phyloP scores from a whole-genome alignment of 768 basidiomycete genomes.

The Cantharellus anzutake region DNA sequence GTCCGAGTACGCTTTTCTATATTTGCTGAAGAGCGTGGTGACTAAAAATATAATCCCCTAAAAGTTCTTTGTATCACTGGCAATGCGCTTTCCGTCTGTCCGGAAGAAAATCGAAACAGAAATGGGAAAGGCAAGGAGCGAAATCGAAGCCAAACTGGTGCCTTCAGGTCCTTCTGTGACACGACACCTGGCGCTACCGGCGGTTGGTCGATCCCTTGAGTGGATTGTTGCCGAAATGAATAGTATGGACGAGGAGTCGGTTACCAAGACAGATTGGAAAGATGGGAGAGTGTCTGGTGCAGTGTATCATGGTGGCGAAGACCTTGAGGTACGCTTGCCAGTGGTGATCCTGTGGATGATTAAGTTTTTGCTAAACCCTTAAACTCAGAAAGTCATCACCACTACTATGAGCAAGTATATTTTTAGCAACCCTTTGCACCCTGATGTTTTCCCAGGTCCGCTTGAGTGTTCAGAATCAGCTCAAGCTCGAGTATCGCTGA shows the following conservation, averaged over 20 bases:
- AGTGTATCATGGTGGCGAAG: conserved; percentile 37
- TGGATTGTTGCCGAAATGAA: conserved; percentile 69
- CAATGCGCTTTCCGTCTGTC: conserved; percentile 41
- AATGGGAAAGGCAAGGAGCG: conserved; percentile 40
- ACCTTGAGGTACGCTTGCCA: conserved; percentile 7
- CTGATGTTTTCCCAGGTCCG: conserved; percentile 63
- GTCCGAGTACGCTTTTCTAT: conserved; percentile 24
- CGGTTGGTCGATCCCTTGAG: conserved; percentile 39
- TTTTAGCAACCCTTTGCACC: conserved; percentile 80
- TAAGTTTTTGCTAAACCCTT: not conserved
- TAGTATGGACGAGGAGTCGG: conserved; percentile 48
- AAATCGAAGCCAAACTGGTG: conserved; percentile 49
- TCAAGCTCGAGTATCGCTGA: not conserved
- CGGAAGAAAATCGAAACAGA: conserved; percentile 34
- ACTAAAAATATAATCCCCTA: not conserved
- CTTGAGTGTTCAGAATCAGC: not conserved
- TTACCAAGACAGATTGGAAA: conserved; percentile 33
- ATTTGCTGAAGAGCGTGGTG: not conserved
- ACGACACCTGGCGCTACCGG: conserved; percentile 48
- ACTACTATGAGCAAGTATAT: conserved; percentile 67
- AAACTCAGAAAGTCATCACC: conserved; percentile 40
- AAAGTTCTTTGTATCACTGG: not conserved
- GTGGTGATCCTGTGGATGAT: not conserved
- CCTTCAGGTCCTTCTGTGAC: conserved; percentile 42
- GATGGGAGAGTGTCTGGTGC: conserved; percentile 67